Evolutionary conservation across 2,329 filamentous ascomycete genomes (phyloP), one percentile per base, ranked within the genome.

Genomic region (Pseudogymnoascus sp.): DNA sequence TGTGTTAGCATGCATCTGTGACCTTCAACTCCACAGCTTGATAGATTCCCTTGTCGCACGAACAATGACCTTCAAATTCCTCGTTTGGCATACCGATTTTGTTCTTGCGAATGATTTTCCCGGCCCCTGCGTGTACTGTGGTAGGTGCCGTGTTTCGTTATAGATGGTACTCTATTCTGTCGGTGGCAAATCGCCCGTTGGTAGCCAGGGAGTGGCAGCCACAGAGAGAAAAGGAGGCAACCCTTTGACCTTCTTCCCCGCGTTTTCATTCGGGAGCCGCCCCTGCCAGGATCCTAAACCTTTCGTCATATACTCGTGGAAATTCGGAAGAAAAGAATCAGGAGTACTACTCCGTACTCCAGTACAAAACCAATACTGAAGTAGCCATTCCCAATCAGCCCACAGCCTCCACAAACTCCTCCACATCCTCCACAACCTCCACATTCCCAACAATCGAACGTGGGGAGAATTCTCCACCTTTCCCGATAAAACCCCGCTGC

Each of bases 381-480:
- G 26, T 30, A 30, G 45, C 18, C 26, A 52, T 52, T 52, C 45
- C 45, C n/a, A 52, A 52, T 52, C 45, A 30, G 6, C 23, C 26
- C 26, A 30, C 45, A 52, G 5, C 45, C 26, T 45, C 39, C 39
- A 45, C 39, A 39, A 19, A 37, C 12, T 18, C 35, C 35, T 15
- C 35, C 35, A 37, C n/a, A n/a, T 34, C 33, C 33, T 39, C 37
- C 37, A 39, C 37, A 39, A 39, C 35, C 38, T 39, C 38, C 38
- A 19, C 41, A 52, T 52, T 26, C 45, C 45, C 45, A 52, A 52
- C 45, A 52, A 52, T 30, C 9, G n/a, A 35, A 35, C 45, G 45
- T 33, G 45, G 45, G 45, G 45, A 52, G 45, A 52, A 30, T 18
- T 52, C 45, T 18, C 45, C 45, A 52, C 45, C 45, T 52, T 52